Evolutionary conservation across 306 rosid genomes (phyloP).

Genomic region (Rosa chinensis): DNA sequence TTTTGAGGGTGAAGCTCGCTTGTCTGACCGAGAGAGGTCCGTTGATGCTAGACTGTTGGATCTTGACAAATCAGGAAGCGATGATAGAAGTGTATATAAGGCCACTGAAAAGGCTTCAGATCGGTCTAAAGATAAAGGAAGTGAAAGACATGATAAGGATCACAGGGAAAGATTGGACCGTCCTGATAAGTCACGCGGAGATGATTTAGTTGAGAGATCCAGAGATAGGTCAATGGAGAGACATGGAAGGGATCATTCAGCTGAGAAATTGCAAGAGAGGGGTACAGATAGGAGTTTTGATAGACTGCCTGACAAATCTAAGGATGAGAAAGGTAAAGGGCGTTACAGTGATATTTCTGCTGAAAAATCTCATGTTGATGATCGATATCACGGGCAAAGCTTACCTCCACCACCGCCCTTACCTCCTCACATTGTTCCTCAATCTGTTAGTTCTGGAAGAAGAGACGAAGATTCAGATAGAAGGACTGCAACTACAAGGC

Average conservation of each 20-base stretch:
- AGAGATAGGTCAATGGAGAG: conserved; percentile 93
- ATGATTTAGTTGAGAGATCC: conserved; percentile 67
- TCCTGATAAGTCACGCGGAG: conserved; percentile 80
- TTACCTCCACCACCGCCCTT: conserved; percentile 99
- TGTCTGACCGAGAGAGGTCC: conserved; percentile 75
- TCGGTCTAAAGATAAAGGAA: conserved; percentile 80
- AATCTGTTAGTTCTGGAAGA: conserved; percentile 79
- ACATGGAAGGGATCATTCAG: conserved; percentile 89
- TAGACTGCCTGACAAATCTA: conserved; percentile 72
- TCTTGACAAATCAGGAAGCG: conserved; percentile 62
- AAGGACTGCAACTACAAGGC: conserved; percentile 83
- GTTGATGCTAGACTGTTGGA: conserved; percentile 66
- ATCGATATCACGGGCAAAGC: conserved; percentile 87
- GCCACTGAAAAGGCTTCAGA: conserved; percentile 69
- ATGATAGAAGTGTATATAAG: conserved; percentile 59
- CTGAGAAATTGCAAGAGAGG: conserved; percentile 80
- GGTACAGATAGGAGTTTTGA: conserved; percentile 69
- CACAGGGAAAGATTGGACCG: conserved; percentile 85
- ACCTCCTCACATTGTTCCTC: conserved; percentile 94
- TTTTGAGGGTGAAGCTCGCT: conserved; percentile 66
- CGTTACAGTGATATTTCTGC: conserved; percentile 60
- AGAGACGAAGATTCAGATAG: conserved; percentile 95
- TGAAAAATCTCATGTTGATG: conserved; percentile 83
- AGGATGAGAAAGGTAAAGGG: conserved; percentile 82
- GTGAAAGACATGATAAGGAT: conserved; percentile 86